Evolutionary conservation across 2,329 filamentous ascomycete genomes (phyloP).

Genomic region (Aspergillus tanneri): DNA sequence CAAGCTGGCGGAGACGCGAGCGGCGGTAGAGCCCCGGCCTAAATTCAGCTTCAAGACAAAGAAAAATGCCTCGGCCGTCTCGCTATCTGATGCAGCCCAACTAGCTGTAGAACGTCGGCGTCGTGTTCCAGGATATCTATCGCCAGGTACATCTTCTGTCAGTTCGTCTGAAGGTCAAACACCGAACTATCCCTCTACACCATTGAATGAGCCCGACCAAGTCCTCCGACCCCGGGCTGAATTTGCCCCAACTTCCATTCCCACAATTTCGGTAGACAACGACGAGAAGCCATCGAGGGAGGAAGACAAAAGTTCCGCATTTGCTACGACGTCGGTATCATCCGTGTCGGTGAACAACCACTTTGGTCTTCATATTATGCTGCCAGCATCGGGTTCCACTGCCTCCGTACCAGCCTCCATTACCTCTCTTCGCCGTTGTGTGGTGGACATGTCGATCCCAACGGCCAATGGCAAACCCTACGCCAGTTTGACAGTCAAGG

Average conservation of each 20-base stretch:
- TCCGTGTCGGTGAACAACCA: conserved; percentile 67
- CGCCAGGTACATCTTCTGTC: conserved; percentile 43
- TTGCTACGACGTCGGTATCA: conserved; percentile 55
- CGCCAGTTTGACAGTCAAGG: conserved; percentile 67
- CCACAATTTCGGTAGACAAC: conserved; percentile 22
- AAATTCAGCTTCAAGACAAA: conserved; percentile 79
- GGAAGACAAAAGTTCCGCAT: conserved; percentile 36
- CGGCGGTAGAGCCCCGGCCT: conserved; percentile 67
- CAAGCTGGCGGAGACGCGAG: conserved; percentile 69
- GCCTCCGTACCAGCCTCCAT: conserved; percentile 72
- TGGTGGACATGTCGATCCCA: conserved; percentile 77
- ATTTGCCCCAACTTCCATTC: conserved; percentile 37
- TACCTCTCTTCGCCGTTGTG: conserved; percentile 66
- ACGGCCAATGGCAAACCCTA: conserved; percentile 61
- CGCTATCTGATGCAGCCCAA: conserved; percentile 57
- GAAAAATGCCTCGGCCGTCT: conserved; percentile 56
- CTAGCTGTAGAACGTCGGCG: conserved; percentile 51
- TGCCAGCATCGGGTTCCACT: conserved; percentile 69
- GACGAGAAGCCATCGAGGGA: conserved; percentile 23
- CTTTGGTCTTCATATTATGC: conserved; percentile 68
- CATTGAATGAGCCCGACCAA: conserved; percentile 36
- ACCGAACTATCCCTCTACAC: conserved; percentile 38
- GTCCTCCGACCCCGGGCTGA: conserved; percentile 38
- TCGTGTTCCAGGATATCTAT: conserved; percentile 44
- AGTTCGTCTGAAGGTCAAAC: conserved; percentile 39